Evolutionary conservation across 352 stramenopile species (phyloP).

Genomic region (Phytopythium sindhum): DNA sequence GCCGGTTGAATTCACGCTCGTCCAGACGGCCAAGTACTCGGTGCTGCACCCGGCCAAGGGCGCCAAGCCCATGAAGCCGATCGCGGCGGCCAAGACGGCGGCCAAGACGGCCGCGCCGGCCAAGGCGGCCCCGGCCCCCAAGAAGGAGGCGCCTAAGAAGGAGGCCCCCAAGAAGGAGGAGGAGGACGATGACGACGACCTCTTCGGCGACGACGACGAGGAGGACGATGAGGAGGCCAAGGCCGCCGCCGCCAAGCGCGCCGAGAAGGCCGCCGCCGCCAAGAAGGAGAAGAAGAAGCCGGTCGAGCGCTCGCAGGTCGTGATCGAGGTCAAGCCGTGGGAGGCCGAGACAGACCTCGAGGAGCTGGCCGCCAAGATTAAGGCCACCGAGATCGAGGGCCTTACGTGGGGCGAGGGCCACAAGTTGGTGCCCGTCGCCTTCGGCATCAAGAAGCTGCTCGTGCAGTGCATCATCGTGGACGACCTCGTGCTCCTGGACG

Average conservation of each 20-base stretch:
- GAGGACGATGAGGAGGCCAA: slow-evolving; percentile 52
- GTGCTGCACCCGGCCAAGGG: slow-evolving; percentile 54
- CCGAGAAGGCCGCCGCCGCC: slow-evolving; percentile 35
- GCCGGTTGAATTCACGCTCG: slow-evolving; percentile 42
- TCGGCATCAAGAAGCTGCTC: slow-evolving; percentile 86
- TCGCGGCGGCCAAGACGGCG: slow-evolving; percentile 27
- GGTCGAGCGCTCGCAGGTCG: slow-evolving; percentile 57
- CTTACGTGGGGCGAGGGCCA: slow-evolving; percentile 77
- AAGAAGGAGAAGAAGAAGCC: slow-evolving; percentile 74
- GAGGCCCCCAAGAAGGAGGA: slow-evolving; percentile 31
- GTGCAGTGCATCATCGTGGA: slow-evolving; percentile 84
- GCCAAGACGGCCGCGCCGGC: slow-evolving; percentile 26
- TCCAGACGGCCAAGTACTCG: slow-evolving; percentile 67
- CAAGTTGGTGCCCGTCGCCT: slow-evolving; percentile 83
- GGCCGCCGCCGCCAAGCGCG: slow-evolving; percentile 48
- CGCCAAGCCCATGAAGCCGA: slow-evolving; percentile 58
- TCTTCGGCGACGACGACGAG: slow-evolving; percentile 54
- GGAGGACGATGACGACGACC: slow-evolving; percentile 54
- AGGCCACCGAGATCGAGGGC: slow-evolving; percentile 65
- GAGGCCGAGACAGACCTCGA: slow-evolving; percentile 78
- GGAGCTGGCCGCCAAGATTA: slow-evolving; percentile 68
- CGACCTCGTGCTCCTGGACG: slow-evolving; percentile 72
- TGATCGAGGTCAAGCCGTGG: slow-evolving; percentile 73
- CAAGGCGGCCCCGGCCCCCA: slow-evolving; percentile 22
- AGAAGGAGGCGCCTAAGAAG: slow-evolving; percentile 18